phyloP scores from a whole-genome alignment of 176 grass and related monocot species.

The Aechmea fasciata region DNA sequence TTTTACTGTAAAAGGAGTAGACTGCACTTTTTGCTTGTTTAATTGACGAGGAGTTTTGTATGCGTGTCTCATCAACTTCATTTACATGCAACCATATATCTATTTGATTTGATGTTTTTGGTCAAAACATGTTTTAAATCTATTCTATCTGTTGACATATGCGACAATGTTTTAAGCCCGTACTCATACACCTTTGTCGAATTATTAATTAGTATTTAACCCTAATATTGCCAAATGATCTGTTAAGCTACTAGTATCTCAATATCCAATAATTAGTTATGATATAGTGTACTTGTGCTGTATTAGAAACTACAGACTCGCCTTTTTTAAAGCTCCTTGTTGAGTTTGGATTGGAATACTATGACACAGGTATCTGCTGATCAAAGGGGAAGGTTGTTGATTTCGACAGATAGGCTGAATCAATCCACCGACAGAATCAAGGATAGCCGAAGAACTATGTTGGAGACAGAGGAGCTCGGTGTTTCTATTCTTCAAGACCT shows the following conservation, averaged over 20 bases:
- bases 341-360: background rate
- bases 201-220: too few relatives aligned
- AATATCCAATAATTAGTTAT: background rate
- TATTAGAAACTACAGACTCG: background rate
- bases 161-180: too few relatives aligned
- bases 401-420: constrained; percentile 55
- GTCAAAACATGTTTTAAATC: too few relatives aligned
- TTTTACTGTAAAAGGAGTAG: too few relatives aligned
- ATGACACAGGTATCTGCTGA: constrained; percentile 48
- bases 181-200: too few relatives aligned
- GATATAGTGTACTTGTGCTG: background rate
- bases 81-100: too few relatives aligned
- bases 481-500: constrained; percentile 88
- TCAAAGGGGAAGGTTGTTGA: constrained; percentile 75
- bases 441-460: constrained; percentile 67
- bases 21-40: too few relatives aligned
- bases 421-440: constrained; percentile 60
- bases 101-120: too few relatives aligned
- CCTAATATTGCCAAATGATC: background rate
- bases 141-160: too few relatives aligned
- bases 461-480: constrained; percentile 92
- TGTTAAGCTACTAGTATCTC: background rate
- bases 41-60: too few relatives aligned
- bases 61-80: too few relatives aligned
- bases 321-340: background rate